Percentiles rank a stretch among this genome's conserved stretches.
These are phyloP conservation scores for Fonsecaea nubica DNA, from an alignment of 2,329 filamentous ascomycete genomes.

Conservation along the genomic window DNA sequence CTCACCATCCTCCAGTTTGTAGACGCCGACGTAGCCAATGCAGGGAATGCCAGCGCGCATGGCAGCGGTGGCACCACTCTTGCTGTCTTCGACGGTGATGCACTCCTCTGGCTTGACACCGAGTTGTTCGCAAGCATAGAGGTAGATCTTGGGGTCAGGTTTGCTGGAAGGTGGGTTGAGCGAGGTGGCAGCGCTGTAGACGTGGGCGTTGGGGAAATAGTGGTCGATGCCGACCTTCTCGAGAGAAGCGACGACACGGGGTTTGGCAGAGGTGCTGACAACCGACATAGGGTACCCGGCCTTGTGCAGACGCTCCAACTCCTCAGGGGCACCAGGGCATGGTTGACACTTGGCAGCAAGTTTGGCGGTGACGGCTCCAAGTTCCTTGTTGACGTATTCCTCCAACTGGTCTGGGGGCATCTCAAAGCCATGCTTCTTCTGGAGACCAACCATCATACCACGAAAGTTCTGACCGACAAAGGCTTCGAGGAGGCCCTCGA, in stretches of 20 bases:
- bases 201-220: slow-evolving; percentile 75
- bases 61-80: slow-evolving; percentile 80
- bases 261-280: slow-evolving; percentile 80
- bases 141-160: slow-evolving; percentile 91
- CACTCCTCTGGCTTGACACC: slow-evolving; percentile 74
- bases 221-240: slow-evolving; percentile 80
- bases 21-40: slow-evolving; percentile 85
- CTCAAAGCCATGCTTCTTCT: slow-evolving; percentile 76
- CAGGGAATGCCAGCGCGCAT: slow-evolving; percentile 79
- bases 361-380: slow-evolving; percentile 84
- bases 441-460: slow-evolving; percentile 73
- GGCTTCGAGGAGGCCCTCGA: slow-evolving; percentile 78
- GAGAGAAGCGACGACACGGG: slow-evolving; percentile 78
- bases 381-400: slow-evolving; percentile 76
- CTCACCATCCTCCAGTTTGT: slow-evolving; percentile 66
- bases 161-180: slow-evolving; percentile 82
- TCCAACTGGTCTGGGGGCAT: slow-evolving; percentile 74
- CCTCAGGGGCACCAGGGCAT: slow-evolving; percentile 72
- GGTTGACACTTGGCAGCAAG: slow-evolving; percentile 71
- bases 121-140: slow-evolving; percentile 76
- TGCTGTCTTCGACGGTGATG: slow-evolving; percentile 87
- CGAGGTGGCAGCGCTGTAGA: slow-evolving; percentile 84
- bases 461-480: slow-evolving; percentile 97
- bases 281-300: slow-evolving; percentile 75
- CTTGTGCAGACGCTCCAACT: slow-evolving; percentile 70